Percentiles rank a stretch among this genome's conserved stretches.
Evolutionary conservation across 352 stramenopile genomes (phyloP).

Genomic region (Pythium aquatile): DNA sequence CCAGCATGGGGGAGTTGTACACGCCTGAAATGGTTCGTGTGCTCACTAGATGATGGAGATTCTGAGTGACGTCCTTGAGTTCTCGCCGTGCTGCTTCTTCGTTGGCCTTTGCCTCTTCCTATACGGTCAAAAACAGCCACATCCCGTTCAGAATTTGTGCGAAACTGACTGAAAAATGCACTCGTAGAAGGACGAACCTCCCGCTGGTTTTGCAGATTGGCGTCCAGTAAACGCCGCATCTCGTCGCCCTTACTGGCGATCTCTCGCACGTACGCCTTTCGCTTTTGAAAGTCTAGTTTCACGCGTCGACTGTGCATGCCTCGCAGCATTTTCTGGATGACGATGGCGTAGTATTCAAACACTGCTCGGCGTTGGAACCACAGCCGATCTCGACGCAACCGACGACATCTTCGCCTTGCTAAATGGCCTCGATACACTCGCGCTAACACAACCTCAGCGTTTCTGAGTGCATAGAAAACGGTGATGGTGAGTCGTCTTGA

Average conservation of each 20-base stretch:
- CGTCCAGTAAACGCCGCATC: slow-evolving; percentile 44
- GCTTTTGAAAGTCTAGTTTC: slow-evolving; percentile 55
- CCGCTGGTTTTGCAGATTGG: slow-evolving; percentile 45
- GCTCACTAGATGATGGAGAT: slow-evolving; percentile 66
- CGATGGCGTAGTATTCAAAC: slow-evolving; percentile 46
- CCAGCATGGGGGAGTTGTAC: slow-evolving; percentile 55
- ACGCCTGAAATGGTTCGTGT: slow-evolving; percentile 51
- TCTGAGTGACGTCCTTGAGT: slow-evolving; percentile 49
- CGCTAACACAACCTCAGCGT: slow-evolving; percentile 50
- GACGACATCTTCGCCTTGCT: slow-evolving; percentile 32
- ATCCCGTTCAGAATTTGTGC: background rate
- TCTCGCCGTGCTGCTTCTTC: slow-evolving; percentile 42
- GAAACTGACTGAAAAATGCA: background rate
- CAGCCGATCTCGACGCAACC: slow-evolving; percentile 20
- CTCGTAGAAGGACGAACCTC: slow-evolving; percentile 15
- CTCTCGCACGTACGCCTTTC: slow-evolving; percentile 55
- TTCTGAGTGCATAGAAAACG: slow-evolving; percentile 19
- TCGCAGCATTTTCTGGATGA: slow-evolving; percentile 57
- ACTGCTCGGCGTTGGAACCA: slow-evolving; percentile 31
- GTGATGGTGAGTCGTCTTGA: too few relatives aligned
- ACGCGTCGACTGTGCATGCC: slow-evolving; percentile 44
- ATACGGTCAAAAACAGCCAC: background rate
- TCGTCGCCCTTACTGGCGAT: slow-evolving; percentile 48
- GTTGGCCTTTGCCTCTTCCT: slow-evolving; percentile 37
- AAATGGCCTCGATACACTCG: slow-evolving; percentile 63